Evolutionary conservation across 345 rosid species (phyloP).

Genomic region (Aethionema arabicum): DNA sequence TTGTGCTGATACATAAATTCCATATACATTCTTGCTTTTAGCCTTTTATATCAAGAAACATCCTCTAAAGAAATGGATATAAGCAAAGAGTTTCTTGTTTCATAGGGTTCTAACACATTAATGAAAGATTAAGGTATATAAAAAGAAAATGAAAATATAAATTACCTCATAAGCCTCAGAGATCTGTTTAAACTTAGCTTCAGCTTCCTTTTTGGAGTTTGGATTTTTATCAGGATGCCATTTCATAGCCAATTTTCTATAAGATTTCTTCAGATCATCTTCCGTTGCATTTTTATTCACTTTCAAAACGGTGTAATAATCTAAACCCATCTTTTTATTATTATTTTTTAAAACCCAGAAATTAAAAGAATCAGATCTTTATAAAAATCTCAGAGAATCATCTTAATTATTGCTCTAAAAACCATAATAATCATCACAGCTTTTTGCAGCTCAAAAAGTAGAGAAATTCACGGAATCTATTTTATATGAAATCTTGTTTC

Average conservation of each 20-base stretch:
- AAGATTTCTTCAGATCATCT: conserved; percentile 86
- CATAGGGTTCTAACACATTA: not conserved
- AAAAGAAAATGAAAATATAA: not conserved
- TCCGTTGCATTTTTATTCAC: conserved; percentile 79
- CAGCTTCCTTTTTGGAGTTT: conserved; percentile 75
- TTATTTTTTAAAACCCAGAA: conserved; percentile 13
- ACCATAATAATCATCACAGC: conserved; percentile 16
- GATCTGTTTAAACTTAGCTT: conserved; percentile 92
- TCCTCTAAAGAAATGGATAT: conserved; percentile 16
- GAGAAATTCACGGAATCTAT: conserved; percentile 32
- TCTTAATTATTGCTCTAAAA: conserved; percentile 18
- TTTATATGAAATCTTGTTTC: conserved; percentile 7
- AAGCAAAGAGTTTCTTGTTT: conserved; percentile 1
- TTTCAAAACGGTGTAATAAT: conserved; percentile 76
- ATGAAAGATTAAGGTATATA: not conserved
- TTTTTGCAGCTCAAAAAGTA: conserved; percentile 13
- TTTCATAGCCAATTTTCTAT: conserved; percentile 87
- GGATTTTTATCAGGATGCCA: conserved; percentile 99
- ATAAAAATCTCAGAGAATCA: not conserved
- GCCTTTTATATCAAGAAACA: conserved; percentile 34
- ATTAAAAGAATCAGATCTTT: conserved; percentile 22
- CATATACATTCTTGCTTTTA: conserved; percentile 26
- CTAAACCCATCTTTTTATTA: conserved; percentile 60
- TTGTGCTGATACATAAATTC: conserved; percentile 12
- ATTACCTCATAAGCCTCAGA: conserved; percentile 92